phyloP scores from a whole-genome alignment of 2,329 filamentous ascomycete species.

The Epichloe brachyelytri region DNA sequence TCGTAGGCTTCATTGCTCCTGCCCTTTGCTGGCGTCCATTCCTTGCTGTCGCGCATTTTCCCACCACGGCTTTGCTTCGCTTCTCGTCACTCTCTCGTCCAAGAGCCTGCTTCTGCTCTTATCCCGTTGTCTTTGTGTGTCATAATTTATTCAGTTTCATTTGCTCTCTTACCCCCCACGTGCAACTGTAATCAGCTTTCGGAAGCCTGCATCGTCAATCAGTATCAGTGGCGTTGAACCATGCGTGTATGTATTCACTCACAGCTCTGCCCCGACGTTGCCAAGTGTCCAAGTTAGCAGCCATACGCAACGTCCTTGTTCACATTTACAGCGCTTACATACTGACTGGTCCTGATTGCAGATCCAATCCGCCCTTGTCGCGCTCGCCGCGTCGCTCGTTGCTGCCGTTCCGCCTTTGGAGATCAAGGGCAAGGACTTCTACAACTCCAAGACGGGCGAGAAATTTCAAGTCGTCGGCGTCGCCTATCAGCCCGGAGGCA shows the following conservation, averaged over 20 bases:
- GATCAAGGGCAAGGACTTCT: slow-evolving; percentile 44
- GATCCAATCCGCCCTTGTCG: slow-evolving; percentile 34
- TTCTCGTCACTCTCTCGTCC: slow-evolving; percentile 12
- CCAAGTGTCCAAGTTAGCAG: neutral
- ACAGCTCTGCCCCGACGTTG: neutral
- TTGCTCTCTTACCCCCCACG: neutral
- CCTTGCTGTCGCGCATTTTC: neutral
- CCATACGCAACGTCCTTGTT: too few relatives aligned
- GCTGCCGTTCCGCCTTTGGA: slow-evolving; percentile 45
- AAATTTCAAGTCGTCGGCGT: slow-evolving; percentile 55
- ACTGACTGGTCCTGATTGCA: slow-evolving; percentile 10
- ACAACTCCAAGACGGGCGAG: slow-evolving; percentile 44
- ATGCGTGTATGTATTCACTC: slow-evolving; percentile 10
- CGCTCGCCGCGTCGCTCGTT: slow-evolving; percentile 38
- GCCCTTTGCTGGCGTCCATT: slow-evolving; percentile 1
- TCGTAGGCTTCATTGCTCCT: neutral
- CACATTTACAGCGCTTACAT: neutral
- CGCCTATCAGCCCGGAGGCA: slow-evolving; percentile 57
- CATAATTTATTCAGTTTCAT: neutral
- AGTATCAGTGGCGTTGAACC: neutral
- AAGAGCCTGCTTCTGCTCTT: neutral
- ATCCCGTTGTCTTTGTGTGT: neutral
- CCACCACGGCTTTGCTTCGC: slow-evolving; percentile 7
- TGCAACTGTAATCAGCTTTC: slow-evolving; percentile 2
- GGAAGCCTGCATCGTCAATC: neutral